phyloP scores from a whole-genome alignment of 495 filamentous ascomycete species.

The Daldinia caldariorum region DNA sequence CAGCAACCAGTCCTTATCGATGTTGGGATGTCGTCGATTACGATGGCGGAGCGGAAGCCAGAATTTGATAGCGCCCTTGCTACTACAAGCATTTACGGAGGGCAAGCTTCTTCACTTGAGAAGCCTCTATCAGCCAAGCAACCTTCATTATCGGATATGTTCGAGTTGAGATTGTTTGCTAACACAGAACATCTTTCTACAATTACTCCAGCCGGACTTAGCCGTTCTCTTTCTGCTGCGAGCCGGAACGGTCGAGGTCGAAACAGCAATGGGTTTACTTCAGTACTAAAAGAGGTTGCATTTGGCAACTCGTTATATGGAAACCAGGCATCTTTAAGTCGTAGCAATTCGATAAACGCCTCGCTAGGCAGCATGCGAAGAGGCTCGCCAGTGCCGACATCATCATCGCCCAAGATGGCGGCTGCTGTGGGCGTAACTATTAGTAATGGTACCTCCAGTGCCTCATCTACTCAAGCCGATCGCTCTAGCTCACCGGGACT shows the following conservation, averaged over 20 bases:
- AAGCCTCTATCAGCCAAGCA: constrained; percentile 39
- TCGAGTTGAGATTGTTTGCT: constrained; percentile 78
- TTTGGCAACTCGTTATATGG: constrained; percentile 48
- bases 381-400: constrained; percentile 24
- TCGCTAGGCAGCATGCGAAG: constrained; percentile 49
- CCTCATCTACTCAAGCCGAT: constrained; percentile 39
- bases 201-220: constrained; percentile 49
- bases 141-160: constrained; percentile 55
- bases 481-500: constrained; percentile 47
- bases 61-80: constrained; percentile 35
- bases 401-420: constrained; percentile 18
- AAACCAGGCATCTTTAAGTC: constrained; percentile 32
- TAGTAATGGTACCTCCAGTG: constrained; percentile 50
- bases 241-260: constrained; percentile 32
- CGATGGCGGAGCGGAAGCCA: constrained; percentile 82
- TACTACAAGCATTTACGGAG: constrained; percentile 36
- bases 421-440: constrained; percentile 48
- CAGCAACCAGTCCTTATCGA: constrained; percentile 89
- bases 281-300: constrained; percentile 36
- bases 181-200: constrained; percentile 79
- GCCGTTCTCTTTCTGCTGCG: constrained; percentile 39
- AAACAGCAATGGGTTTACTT: constrained; percentile 27
- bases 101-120: constrained; percentile 42
- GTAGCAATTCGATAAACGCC: constrained; percentile 47
- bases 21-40: constrained; percentile 88